Evolutionary conservation across 176 grass and related monocot species (phyloP), one percentile per base, ranked within the genome.

Genomic region (Oryza longistaminata): DNA sequence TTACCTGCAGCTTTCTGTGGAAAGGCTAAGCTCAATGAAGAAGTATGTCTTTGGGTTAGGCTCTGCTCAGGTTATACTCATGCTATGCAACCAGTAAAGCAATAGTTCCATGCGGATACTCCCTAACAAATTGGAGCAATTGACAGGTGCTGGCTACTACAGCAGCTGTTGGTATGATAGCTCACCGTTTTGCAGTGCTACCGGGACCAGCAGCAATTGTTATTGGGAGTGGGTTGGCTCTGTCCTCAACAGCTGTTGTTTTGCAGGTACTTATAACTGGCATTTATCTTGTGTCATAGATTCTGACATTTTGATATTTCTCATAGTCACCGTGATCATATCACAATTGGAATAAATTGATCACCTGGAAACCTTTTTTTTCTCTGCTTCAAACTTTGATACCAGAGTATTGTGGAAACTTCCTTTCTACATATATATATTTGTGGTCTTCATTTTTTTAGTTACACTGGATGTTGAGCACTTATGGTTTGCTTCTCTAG

Each of bases 1-100:
- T 19, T 52, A 26, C 70, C 81, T 94, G 44, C 90, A 99, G 91
- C 93, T 99, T 85, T 99, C 91, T 25, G 96, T 99, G 43, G 96
- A 99, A 96, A 94, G 96, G 76, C 85, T 99, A 75, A 99, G 93
- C 81, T 99, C 96, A 6, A 99, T 99, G 96, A 99, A 96, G 90
- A 99, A 99, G 87, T 99, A 99, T 84, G 96, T 99, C 61, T 99
- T 99, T 31, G 96, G 96, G 3, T 85, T 99, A 83, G 93, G 96
- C 29, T 89, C 96, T 89, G 93, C 96, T 94, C 93, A 96, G 96
- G 93, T 95, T 79, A 77, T 83, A 70, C 74, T 65, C 43, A 27
- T 71, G 67, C 80, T 73, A 62, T 31, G 17, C 74, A 70, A 77
- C 74, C 79, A 73, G 83, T 35, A 85, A 84, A 74, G 19, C 53